Base-by-base conservation (phyloP, 2,329 filamentous ascomycete genomes). In the Ceratocystis smalleyi region DNA sequence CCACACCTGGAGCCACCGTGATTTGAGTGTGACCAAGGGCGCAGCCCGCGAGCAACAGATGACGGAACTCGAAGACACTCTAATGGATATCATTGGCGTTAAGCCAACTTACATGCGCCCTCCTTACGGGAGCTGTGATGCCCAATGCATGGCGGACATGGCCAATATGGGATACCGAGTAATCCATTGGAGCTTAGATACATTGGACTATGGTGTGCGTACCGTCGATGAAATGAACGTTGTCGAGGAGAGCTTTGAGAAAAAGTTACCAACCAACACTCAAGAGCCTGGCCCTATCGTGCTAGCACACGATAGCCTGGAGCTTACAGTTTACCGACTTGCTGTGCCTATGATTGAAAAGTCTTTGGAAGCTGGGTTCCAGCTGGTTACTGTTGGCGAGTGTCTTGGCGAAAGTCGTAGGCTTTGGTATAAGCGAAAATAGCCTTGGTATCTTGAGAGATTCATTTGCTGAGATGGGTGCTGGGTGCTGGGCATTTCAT, bases 121-220 rank as follows among this genome's bases (percentile, higher is more conserved):
- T 1, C 77, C 77, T 0, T 78, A 75, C 66, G 74, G 77, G 2
- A 76, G 76, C 63, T 79, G 77, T 70, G 72, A 71, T 59, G 66
- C 67, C 7, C 69, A 65, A 5, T 75, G 75, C 67, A 69, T 73
- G 51, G 67, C 68, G 2, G 69, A 73, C 35, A 68, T 78, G 68
- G 70, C 68, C 2, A 68, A 68, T 27, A 70, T 83, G 32, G 79
- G 78, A 49, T 84, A 84, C 71, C 80, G 83, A 69, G 71, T 83
- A 67, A 75, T 79, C 66, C 80, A 79, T 69, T 81, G 79, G 68
- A 79, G 83, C 69, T 71, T 84, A 12, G 82, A 85, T 70, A 85
- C 83, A 17, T 79, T 83, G 67, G 83, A 85, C 71, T 84, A 81
- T 69, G 74, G 80, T 69, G 78, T 82, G 68, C 75, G 78, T 65